Conservation (phyloP, 768 basidiomycete genomes). For the Hygrocybe coccinea region DNA sequence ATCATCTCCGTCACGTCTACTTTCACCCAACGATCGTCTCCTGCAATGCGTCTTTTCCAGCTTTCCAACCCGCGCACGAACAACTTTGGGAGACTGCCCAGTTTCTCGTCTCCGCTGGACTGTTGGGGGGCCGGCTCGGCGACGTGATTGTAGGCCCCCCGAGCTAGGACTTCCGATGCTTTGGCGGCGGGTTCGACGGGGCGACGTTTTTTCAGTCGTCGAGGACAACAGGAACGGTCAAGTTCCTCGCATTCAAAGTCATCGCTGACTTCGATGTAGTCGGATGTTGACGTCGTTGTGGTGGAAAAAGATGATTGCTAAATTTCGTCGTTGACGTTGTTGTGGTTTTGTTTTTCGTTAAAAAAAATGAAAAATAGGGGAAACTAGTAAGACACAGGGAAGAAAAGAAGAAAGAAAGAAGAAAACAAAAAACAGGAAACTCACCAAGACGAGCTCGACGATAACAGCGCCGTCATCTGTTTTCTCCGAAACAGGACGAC, state of each 20-base stretch:
- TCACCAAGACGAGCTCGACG: slow-evolving; percentile 14
- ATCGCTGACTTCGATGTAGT: slow-evolving; percentile 18
- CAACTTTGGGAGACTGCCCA: not conserved
- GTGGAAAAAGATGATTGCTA: slow-evolving; percentile 23
- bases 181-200: not conserved
- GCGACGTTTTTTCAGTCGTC: slow-evolving; percentile 4
- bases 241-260: slow-evolving; percentile 11
- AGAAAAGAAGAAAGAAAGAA: not conserved
- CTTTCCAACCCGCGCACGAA: not conserved
- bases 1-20: slow-evolving; percentile 8
- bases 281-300: slow-evolving; percentile 24
- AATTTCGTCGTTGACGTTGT: not conserved
- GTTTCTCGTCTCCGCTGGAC: not conserved
- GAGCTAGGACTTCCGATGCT: slow-evolving; percentile 7
- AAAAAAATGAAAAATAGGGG: too few relatives aligned
- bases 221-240: not conserved
- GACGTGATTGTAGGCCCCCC: slow-evolving; percentile 9
- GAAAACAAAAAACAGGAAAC: not conserved
- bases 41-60: not conserved
- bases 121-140: not conserved
- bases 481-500: not conserved
- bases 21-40: slow-evolving; percentile 5
- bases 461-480: not conserved
- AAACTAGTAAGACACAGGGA: not conserved
- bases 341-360: not conserved